A percentile compares a stretch with the other conserved stretches of the same genome.
Evolutionary conservation across 192 early-diverging fungal species (phyloP).

Genomic region (Gigaspora rosea): DNA sequence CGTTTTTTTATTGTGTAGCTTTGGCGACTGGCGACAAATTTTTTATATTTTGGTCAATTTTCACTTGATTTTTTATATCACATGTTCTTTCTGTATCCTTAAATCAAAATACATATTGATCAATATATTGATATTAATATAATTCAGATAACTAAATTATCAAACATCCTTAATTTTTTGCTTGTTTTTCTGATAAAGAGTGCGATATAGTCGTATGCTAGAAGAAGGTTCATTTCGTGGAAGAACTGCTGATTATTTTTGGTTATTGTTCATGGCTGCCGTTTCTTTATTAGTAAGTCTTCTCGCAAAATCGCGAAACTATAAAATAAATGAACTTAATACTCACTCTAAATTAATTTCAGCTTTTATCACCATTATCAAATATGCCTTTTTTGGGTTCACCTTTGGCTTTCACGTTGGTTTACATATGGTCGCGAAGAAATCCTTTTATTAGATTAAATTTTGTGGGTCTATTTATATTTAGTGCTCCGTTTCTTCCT

Average conservation of each 20-base stretch:
- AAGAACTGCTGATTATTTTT: conserved; percentile 90
- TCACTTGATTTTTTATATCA: conserved; percentile 93
- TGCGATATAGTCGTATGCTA: conserved; percentile 86
- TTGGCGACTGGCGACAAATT: conserved; percentile 91
- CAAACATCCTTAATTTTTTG: not conserved
- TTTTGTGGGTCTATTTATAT: conserved; percentile 90
- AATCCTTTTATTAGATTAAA: conserved; percentile 88
- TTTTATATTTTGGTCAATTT: conserved; percentile 90
- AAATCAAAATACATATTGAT: not conserved
- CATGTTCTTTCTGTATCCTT: conserved; percentile 80
- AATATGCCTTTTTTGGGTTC: conserved; percentile 79
- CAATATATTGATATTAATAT: no score
- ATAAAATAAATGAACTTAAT: not conserved
- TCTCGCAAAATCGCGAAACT: no score
- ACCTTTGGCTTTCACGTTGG: conserved; percentile 80
- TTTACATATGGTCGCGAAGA: conserved; percentile 96
- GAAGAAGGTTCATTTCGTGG: conserved; percentile 93
- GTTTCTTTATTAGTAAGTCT: conserved; percentile 54
- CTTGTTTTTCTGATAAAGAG: conserved; percentile 44
- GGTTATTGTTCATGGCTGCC: conserved; percentile 78
- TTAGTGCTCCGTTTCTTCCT: conserved; percentile 89
- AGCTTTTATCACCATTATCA: conserved; percentile 35
- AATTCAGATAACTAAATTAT: not conserved
- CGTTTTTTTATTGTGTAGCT: conserved; percentile 59
- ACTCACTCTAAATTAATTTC: not conserved